Evolutionary conservation across 257 asterid species (phyloP).

Genomic region (Nicotiana obtusifolia): DNA sequence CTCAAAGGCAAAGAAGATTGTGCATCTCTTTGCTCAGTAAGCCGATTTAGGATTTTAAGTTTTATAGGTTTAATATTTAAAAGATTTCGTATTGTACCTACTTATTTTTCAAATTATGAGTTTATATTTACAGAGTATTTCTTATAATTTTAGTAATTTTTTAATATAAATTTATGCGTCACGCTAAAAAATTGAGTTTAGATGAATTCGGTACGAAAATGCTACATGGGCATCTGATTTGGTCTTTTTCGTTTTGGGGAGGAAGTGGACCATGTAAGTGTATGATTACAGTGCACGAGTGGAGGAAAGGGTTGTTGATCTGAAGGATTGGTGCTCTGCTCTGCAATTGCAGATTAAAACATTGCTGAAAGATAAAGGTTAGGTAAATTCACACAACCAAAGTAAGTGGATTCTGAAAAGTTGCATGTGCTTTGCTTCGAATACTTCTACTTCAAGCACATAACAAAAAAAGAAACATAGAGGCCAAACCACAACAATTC

Average conservation of each 20-base stretch:
- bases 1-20: too few relatives aligned
- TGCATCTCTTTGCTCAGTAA: too few relatives aligned
- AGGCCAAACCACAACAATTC: background rate
- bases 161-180: too few relatives aligned
- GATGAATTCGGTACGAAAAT: too few relatives aligned
- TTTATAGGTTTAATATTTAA: too few relatives aligned
- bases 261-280: background rate
- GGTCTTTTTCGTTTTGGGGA: background rate
- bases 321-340: background rate
- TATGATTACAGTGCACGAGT: conserved; percentile 7
- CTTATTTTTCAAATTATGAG: too few relatives aligned
- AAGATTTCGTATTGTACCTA: too few relatives aligned
- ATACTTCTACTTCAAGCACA: background rate
- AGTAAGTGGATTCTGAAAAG: conserved; percentile 31
- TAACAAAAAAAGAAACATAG: too few relatives aligned
- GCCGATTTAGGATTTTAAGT: too few relatives aligned
- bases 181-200: background rate
- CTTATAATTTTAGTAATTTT: too few relatives aligned
- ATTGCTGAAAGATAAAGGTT: conserved; percentile 25
- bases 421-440: conserved; percentile 15
- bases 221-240: too few relatives aligned
- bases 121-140: too few relatives aligned
- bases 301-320: background rate
- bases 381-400: conserved; percentile 14
- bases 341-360: background rate